These are phyloP conservation scores for Helianthus annuus DNA, from an alignment of 129 eudicot genomes.

Conservation along the genomic window HanXRQr2.0-SUNRISE NC_035434.2:21972841-21973340, in stretches of 20 bases:
- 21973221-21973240: constrained; percentile 42
- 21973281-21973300: constrained; percentile 55
- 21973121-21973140: neutral
- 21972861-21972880: neutral
- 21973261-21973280: constrained; percentile 64
- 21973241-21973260: constrained; percentile 92
- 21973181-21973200: constrained; percentile 10
- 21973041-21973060: too few species aligned
- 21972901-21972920: too few species aligned
- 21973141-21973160: neutral
- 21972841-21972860: neutral
- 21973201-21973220: constrained; percentile 3
- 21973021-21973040: too few species aligned
- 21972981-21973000: too few species aligned
- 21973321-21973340: constrained; percentile 80
- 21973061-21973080: too few species aligned
- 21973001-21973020: too few species aligned
- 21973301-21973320: constrained; percentile 71
- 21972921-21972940: too few species aligned
- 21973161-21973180: neutral
- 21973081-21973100: too few species aligned
- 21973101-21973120: too few species aligned
- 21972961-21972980: too few species aligned
- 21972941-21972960: too few species aligned
- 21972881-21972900: too few species aligned